Evolutionary conservation across 225 moss, liverwort and hornwort genomes (phyloP).

Genomic region (Sphagnum contortum): DNA sequence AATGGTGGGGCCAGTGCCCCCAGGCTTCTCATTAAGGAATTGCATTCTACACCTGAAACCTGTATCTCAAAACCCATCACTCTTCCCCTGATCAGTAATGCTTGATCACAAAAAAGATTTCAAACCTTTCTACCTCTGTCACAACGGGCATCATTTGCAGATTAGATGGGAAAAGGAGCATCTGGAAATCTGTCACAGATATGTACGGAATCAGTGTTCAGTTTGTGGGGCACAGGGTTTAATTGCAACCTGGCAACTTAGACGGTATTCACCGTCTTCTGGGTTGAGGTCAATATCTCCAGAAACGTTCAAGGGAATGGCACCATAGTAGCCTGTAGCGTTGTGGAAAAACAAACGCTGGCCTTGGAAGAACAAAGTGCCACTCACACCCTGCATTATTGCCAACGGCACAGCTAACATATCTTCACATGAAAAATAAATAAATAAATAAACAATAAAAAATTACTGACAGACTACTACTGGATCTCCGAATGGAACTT

Average conservation of each 20-base stretch:
- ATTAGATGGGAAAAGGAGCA: not conserved
- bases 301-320: constrained; percentile 88
- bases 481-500: too few relatives aligned
- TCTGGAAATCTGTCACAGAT: not conserved
- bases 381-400: constrained; percentile 60
- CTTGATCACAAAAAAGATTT: too few relatives aligned
- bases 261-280: constrained; percentile 95
- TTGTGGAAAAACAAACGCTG: constrained; percentile 92
- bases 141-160: too few relatives aligned
- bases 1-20: constrained; percentile 94
- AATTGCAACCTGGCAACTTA: constrained; percentile 79
- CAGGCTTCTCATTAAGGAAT: constrained; percentile 87
- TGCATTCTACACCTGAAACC: constrained; percentile 91
- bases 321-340: constrained; percentile 83
- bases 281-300: constrained; percentile 98
- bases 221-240: too few relatives aligned
- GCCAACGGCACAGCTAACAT: not conserved
- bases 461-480: too few relatives aligned
- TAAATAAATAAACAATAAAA: too few relatives aligned
- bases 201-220: too few relatives aligned
- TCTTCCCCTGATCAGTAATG: not conserved
- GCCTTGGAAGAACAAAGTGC: constrained; percentile 89
- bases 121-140: too few relatives aligned
- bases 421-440: not conserved
- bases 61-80: constrained; percentile 11